Evolutionary conservation across 2,329 filamentous ascomycete genomes (phyloP), one percentile per base, ranked within the genome.

Genomic region (Neoascochyta sp.): DNA sequence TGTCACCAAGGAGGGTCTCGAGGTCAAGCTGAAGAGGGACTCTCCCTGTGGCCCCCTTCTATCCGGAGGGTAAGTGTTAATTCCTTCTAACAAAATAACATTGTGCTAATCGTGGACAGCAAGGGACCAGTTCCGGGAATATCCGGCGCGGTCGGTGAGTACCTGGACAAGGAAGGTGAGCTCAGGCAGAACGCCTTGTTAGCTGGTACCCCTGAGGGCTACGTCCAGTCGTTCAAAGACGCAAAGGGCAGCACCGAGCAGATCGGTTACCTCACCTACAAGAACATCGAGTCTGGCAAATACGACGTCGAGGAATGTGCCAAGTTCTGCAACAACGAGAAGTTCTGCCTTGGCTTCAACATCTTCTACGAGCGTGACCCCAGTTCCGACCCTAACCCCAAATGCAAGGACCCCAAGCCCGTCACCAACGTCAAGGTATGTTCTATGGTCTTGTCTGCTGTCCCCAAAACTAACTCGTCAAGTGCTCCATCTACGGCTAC

Each of bases 361-460:
- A 46, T 55, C 36, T 57, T 34, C 39, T 50, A 34, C 24, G 51
- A 57, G 40, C 52, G 52, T 24, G 50, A 54, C 27, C 49, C 50
- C n/a, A 36, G 19, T 16, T 14, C 22, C 27, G 32, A 46, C 7
- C 43, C 50, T 13, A 35, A 26, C 15, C 14, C 23, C 6, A 30
- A 10, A 11, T 57, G 51, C 36, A 22, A 36, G 5, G 41, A 49
- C 37, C 51, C 52, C 9, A 4, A 4, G 1, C 39, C 52, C 13
- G 27, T 41, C 22, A 54, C 52, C 25, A 54, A 54, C 36, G 25
- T 52, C 37, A n/a, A n/a, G n/a, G n/a, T n/a, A n/a, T n/a, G n/a
- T n/a, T n/a, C n/a, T n/a, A n/a, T n/a, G n/a, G n/a, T n/a, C n/a
- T n/a, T n/a, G n/a, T n/a, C n/a, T n/a, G n/a, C n/a, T n/a, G n/a